Base-by-base conservation (phyloP, 2,329 filamentous ascomycete species). In the Atkinsonella hypoxylon region DNA sequence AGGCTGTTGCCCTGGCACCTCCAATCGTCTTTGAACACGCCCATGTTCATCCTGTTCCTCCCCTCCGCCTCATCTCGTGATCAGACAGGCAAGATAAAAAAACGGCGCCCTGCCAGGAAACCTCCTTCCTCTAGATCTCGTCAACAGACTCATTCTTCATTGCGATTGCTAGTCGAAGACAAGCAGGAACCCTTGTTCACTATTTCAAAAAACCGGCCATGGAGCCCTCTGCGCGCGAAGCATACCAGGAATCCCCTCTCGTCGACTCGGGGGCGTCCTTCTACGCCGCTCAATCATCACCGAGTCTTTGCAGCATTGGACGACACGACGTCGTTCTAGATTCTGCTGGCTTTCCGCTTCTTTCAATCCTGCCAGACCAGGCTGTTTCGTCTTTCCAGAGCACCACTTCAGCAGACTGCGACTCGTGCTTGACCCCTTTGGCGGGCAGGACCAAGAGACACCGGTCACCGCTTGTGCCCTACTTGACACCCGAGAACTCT, bases 401-500 rank as follows among this genome's bases (percentile, higher is more conserved):
- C 15, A 7, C 36, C 22, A 7, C 18, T 17, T 20, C 10, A 13
- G 15, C 3, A 13, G 15, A 18, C 4, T 15, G 39, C 17, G 50
- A 48, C 2, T n/a, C 22, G 32, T 9, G 5, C 3, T 15, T 20
- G 26, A 31, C 32, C 17, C 17, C 9, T 38, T 38, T 20, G 38
- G 17, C 42, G 18, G 46, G 46, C 41, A 17, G 20, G 22, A 30
- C 22, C 0, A 17, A 31, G 15, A 12, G 36, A 7, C 15, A 26
- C 39, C 31, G 26, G 20, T 38, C 39, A 39, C 31, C 50, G 44
- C 8, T 17, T 30, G 13, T 22, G 43, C 17, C 39, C 26, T 48
- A 50, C 32, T 36, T 47, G 26, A 54, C 50, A 1, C 50, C 54
- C 7, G 52, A 32, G 11, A 45, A 46, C 12, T 32, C 51, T 9